Conservation (phyloP, 192 early-diverging fungal genomes). For the Coemansia sp. region DNA sequence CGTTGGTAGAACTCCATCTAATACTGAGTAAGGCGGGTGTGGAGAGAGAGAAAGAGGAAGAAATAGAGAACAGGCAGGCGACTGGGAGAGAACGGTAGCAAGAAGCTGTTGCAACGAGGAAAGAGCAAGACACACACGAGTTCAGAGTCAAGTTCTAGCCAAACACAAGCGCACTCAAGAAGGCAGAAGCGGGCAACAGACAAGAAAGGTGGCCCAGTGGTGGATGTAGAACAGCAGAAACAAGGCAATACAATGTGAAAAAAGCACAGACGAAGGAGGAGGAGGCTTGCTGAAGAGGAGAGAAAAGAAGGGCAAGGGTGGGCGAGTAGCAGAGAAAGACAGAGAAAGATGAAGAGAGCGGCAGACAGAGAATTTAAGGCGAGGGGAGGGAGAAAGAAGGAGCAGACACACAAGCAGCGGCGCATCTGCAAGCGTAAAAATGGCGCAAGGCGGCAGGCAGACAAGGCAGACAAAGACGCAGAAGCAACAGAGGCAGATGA, state of each 20-base stretch:
- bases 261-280: background rate
- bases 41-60: background rate
- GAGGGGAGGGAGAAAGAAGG: background rate
- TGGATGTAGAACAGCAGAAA: conserved; percentile 3
- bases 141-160: no score
- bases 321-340: background rate
- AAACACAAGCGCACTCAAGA: no score
- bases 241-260: background rate
- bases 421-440: conserved; percentile 4
- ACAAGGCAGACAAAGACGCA: background rate
- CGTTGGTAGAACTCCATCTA: conserved; percentile 54
- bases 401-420: background rate
- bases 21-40: conserved; percentile 4
- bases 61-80: background rate
- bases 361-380: background rate
- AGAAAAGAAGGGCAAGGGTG: background rate
- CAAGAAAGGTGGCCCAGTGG: background rate
- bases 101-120: background rate
- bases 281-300: background rate
- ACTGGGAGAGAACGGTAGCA: no score
- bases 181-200: no score
- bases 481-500: background rate
- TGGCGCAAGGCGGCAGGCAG: conserved; percentile 1
- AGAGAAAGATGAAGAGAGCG: background rate
- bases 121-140: background rate